Base-by-base conservation (phyloP, 345 rosid genomes). In the Heritiera littoralis region DNA sequence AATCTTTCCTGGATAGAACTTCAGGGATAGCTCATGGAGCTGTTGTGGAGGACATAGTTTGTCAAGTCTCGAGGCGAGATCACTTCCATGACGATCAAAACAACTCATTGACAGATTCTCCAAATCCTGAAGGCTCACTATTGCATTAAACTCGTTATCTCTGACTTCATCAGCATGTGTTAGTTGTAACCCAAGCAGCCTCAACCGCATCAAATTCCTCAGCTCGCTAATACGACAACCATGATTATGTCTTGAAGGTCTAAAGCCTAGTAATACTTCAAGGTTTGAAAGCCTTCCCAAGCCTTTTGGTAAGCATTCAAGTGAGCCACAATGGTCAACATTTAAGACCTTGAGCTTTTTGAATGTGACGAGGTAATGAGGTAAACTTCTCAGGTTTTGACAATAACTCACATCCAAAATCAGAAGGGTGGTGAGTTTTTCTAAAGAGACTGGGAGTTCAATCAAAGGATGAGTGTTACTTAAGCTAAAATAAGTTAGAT, bases 181-280 rank as follows among this genome's bases (percentile, higher is more conserved):
- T 66, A 90, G 75, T 70, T 85, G 86, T 32, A 92, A 82, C 41
- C 90, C 85, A 61, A 90, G 94, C 63, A 74, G 86, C 45, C 89
- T 82, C 49, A 90, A 89, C 12, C 78, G 77, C 10, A 77, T 83
- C 84, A 89, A 81, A 40, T 80, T 83, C 41, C 73, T 87, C 32
- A 92, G 75, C 78, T 92, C 94, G 66, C 84, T 51, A 60, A 89
- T 83, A 81, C 90, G 85, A 77, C 86, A 88, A 35, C 97, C 90
- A 49, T 84, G 84, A 79, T 45, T 79, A n/a, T 84, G 75, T 85
- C 84, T 85, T 17, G 92, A 83, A 35, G 92, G 91, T 81, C 87
- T 90, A 80, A 89, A 92, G 7, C 93, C 94, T 79, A 85, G 55
- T 48, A 90, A 59, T 23, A 87, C 92, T 84, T 92, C 90, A 35